Base-by-base conservation (phyloP, 306 rosid species). In the Pterocarpus macrocarpus region DNA sequence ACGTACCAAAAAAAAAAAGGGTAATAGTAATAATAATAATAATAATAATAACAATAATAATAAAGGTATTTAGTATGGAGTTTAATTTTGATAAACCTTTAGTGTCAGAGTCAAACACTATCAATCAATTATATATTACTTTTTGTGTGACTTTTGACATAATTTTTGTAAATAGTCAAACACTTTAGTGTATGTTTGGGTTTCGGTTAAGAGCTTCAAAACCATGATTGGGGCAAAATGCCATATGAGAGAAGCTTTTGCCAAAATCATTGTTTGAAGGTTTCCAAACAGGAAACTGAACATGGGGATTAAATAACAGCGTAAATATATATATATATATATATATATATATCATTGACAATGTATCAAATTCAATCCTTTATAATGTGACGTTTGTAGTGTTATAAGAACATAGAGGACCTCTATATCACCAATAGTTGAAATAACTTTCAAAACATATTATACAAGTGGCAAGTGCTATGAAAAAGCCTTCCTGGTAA, bases 391-490 rank as follows among this genome's bases (percentile, higher is more conserved):
- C 70, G 39, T 41, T 28, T 10, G 64, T 64, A 64, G 9, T 45
- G 36, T 7, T 45, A 64, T 66, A 11, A 71, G 78, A 56, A 74
- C 38, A 30, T 7, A 69, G 13, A 73, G 67, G 73, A 50, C 53
- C 59, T 79, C 7, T 30, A 33, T 39, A 71, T 59, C 69, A 45
- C 17, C 9, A 22, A 5, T 38, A 49, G n/a, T 33, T 62, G 59
- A 76, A 47, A 59, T 58, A 74, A 50, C 49, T 64, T 65, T n/a
- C 67, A 73, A 14, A 56, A 22, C 35, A 16, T 34, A 55, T 36
- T 78, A 33, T 11, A 35, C 10, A 43, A 4, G 14, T 47, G 53
- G 61, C 58, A 74, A 30, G 67, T 14, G 41, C 16, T 43, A 22
- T 38, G 7, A 22, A 61, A 78, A 69, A 44, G 43, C 33, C 74